phyloP scores from a whole-genome alignment of 2,329 filamentous ascomycete species.

The Beauveria australis region DNA sequence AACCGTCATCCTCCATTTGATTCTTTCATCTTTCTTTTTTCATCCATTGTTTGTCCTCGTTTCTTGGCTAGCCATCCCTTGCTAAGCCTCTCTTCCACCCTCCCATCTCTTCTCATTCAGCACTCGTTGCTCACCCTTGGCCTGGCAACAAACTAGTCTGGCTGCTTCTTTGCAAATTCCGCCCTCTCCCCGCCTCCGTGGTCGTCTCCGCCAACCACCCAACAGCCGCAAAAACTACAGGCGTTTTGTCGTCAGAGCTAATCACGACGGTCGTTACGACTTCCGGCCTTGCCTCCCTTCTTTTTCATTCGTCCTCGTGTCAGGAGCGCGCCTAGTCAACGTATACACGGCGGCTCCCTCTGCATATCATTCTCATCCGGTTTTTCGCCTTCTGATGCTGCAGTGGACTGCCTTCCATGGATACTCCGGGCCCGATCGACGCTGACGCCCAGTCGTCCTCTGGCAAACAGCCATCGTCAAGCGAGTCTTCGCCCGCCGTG shows the following conservation, averaged over 20 bases:
- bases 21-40: background rate
- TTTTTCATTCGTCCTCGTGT: background rate
- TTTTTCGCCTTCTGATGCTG: background rate
- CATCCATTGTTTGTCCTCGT: background rate
- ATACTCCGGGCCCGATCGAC: background rate
- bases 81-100: background rate
- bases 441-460: background rate
- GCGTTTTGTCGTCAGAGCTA: background rate
- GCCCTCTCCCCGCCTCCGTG: background rate
- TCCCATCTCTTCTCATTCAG: background rate
- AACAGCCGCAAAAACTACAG: background rate
- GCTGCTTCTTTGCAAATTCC: background rate
- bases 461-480: constrained; percentile 7
- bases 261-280: background rate
- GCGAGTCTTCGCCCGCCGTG: constrained; percentile 8
- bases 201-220: constrained; percentile 1
- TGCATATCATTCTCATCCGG: background rate
- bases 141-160: background rate
- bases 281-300: background rate
- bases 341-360: background rate
- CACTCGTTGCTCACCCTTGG: background rate
- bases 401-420: constrained; percentile 1
- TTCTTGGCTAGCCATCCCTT: background rate
- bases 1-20: background rate
- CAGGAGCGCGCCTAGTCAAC: background rate